These are phyloP conservation scores for Rhipidocladum racemiflorum DNA, from an alignment of 176 grass and related monocot genomes.

Conservation along the genomic window DNA sequence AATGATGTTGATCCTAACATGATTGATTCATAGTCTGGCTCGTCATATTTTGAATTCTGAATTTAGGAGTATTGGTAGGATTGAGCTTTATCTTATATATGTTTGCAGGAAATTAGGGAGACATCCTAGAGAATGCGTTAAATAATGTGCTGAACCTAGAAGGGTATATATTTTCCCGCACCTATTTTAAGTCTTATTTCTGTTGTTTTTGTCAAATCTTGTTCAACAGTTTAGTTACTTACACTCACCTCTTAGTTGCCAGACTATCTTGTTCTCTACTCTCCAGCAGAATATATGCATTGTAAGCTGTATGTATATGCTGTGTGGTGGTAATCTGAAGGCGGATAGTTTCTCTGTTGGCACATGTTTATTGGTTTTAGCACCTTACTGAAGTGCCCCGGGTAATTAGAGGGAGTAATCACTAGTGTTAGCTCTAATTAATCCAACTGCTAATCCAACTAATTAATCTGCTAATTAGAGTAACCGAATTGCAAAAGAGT, in stretches of 20 bases:
- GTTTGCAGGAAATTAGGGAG: neutral
- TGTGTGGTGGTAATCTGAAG: neutral
- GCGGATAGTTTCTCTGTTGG: neutral
- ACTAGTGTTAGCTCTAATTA: too few species aligned
- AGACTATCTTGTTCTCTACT: neutral
- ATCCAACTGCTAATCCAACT: too few species aligned
- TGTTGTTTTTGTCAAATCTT: neutral
- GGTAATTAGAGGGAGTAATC: too few species aligned
- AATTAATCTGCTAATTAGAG: too few species aligned
- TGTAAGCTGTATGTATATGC: neutral
- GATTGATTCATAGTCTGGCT: neutral
- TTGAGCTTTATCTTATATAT: neutral
- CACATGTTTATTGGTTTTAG: neutral
- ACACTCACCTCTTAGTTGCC: neutral
- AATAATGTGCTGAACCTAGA: neutral
- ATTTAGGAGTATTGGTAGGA: neutral
- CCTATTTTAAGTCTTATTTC: neutral
- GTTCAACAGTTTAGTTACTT: neutral
- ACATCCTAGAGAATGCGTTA: neutral
- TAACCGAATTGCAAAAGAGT: too few species aligned
- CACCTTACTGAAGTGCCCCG: too few species aligned
- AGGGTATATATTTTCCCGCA: neutral
- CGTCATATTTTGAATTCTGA: neutral
- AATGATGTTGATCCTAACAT: constrained; percentile 8
- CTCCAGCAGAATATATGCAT: neutral